phyloP scores from a whole-genome alignment of 108 stramenopile genomes.

The Nitzschia inconspicua region DNA sequence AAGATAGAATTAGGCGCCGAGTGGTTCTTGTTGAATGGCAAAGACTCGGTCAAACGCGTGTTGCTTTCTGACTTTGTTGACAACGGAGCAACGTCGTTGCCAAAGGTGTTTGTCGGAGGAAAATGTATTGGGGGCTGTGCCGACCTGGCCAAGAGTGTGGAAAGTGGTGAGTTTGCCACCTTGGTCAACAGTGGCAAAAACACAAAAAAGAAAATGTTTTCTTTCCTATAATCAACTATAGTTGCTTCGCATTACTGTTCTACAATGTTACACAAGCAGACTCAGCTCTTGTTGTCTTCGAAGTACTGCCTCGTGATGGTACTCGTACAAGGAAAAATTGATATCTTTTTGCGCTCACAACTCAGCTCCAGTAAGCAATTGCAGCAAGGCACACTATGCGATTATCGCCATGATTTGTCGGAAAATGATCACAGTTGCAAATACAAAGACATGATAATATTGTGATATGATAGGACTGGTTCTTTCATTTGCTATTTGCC shows the following conservation, averaged over 20 bases:
- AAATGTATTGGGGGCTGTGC: conserved; percentile 63
- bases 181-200: conserved; percentile 21
- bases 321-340: no score
- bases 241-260: conserved; percentile 1
- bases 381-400: no score
- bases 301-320: no score
- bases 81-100: conserved; percentile 52
- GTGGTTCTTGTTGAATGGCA: conserved; percentile 68
- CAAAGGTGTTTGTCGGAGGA: conserved; percentile 71
- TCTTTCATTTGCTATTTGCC: not conserved
- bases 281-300: not conserved
- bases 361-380: no score
- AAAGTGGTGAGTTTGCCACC: conserved; percentile 46
- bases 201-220: conserved; percentile 22
- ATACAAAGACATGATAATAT: no score
- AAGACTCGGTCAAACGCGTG: conserved; percentile 50
- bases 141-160: conserved; percentile 43
- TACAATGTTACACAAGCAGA: not conserved
- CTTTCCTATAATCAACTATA: conserved; percentile 1
- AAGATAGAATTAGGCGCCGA: conserved; percentile 61
- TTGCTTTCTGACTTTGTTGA: conserved; percentile 41
- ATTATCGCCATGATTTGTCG: no score
- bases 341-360: no score
- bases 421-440: no score
- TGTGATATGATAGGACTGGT: no score